These are phyloP conservation scores for Gypsophila paniculata DNA, from an alignment of 179 eudicot genomes.

Conservation along the genomic window DNA sequence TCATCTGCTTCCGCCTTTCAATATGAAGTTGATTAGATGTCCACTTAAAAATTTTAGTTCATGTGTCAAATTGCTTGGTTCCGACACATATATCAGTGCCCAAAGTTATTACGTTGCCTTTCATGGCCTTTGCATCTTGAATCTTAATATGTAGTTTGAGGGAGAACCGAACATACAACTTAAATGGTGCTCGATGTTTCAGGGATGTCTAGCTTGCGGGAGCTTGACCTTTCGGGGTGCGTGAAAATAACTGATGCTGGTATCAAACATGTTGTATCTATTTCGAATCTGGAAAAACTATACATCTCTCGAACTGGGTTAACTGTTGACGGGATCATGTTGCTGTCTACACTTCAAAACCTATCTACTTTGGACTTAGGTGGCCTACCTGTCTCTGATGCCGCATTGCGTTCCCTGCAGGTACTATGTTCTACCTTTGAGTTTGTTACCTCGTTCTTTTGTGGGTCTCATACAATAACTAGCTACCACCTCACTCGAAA, in stretches of 20 bases:
- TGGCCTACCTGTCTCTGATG: slow-evolving; percentile 72
- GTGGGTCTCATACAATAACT: background rate
- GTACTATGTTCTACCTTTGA: slow-evolving; percentile 26
- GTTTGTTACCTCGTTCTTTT: slow-evolving; percentile 12
- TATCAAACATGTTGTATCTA: slow-evolving; percentile 58
- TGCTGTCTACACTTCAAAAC: slow-evolving; percentile 52
- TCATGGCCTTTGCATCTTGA: background rate
- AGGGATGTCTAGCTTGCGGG: slow-evolving; percentile 68
- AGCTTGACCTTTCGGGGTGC: slow-evolving; percentile 75
- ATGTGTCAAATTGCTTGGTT: too few species aligned
- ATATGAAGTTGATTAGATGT: background rate
- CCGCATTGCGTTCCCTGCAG: slow-evolving; percentile 56
- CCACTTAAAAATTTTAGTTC: too few species aligned
- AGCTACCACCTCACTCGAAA: background rate
- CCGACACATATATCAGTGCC: too few species aligned
- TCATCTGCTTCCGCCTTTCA: background rate
- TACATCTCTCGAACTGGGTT: slow-evolving; percentile 69
- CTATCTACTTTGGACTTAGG: slow-evolving; percentile 66
- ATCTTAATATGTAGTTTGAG: background rate
- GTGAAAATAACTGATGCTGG: slow-evolving; percentile 71
- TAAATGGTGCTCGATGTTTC: slow-evolving; percentile 21
- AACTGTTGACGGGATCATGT: slow-evolving; percentile 54
- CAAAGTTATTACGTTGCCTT: background rate
- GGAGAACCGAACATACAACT: background rate
- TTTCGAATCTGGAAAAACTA: slow-evolving; percentile 55